Evolutionary conservation across 306 rosid species (phyloP).

Genomic region (Prinsepia uniflora): DNA sequence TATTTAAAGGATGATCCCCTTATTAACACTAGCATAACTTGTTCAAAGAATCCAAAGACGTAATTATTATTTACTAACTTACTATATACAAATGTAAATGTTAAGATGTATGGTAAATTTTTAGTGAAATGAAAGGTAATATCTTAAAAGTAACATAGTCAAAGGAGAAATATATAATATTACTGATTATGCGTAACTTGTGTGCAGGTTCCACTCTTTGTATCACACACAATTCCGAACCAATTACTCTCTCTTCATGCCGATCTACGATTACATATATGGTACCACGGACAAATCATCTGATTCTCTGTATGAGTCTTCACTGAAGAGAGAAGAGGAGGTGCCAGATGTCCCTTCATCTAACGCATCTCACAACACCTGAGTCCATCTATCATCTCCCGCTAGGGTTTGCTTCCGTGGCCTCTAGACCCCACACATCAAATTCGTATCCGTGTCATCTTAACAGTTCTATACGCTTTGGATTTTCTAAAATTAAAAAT

Average conservation of each 20-base stretch:
- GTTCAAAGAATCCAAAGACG: too few species aligned
- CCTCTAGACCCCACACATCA: conserved; percentile 28
- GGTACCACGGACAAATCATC: conserved; percentile 32
- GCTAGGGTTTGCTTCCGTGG: conserved; percentile 32
- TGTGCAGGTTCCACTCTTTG: conserved; percentile 35
- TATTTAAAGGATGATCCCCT: too few species aligned
- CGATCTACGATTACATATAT: conserved; percentile 32
- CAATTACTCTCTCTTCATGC: conserved; percentile 42
- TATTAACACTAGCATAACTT: too few species aligned
- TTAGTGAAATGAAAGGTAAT: too few species aligned
- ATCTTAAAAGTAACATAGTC: too few species aligned
- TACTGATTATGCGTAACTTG: too few species aligned
- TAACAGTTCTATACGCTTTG: too few species aligned
- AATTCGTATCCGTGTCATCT: conserved; percentile 26
- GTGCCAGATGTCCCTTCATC: conserved; percentile 34
- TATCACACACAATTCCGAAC: conserved; percentile 47
- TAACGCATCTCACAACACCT: conserved; percentile 35
- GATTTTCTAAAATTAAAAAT: too few species aligned
- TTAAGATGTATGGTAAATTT: too few species aligned
- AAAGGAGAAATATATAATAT: too few species aligned
- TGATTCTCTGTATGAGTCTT: conserved; percentile 14
- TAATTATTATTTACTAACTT: too few species aligned
- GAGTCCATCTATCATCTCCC: conserved; percentile 38
- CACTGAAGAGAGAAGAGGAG: conserved; percentile 25
- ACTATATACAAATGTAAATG: too few species aligned